Evolutionary conservation across 768 basidiomycete species (phyloP), one percentile per base, ranked within the genome.

Genomic region (Trametopsis cervina): DNA sequence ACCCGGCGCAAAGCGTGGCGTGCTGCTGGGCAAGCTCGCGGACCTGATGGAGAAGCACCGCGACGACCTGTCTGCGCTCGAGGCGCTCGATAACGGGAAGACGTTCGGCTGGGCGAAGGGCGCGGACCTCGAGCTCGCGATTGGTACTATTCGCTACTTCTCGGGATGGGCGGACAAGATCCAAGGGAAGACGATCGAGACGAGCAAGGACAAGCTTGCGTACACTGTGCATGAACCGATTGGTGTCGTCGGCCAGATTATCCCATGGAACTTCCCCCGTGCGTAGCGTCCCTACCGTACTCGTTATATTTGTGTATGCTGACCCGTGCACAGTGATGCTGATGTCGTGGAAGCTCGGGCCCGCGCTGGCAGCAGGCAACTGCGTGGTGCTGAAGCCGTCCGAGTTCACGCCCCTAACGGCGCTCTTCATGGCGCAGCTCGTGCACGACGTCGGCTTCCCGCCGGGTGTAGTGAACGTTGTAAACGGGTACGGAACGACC

Each of bases 91-190:
- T 60, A 81, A 81, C 50, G 78, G 82, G 38, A 83, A 84, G 65
- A 72, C 76, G 2, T 82, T 71, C 58, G 26, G 44, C 9, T 69
- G 65, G 61, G 71, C 80, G 11, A 76, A 69, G 49, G 63, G 58
- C 15, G 63, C 57, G 0, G 87, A 88, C 54, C 60, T 86, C 2
- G 56, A 59, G 0, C 64, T 64, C 45, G 63, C 75, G 0, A 70
- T 82, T 49, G 68, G 63, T 18, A 69, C 70, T 24, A 63, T 91
- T 54, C 72, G 78, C 26, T 95, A 94, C 68, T 97, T 85, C 57
- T 88, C 81, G 36, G 93, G 92, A 15, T 89, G 88, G 82, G 88
- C 90, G 18, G 92, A 93, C 70, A 95, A 94, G 69, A 66, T 85
- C 45, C 69, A 74, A 4, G 89, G 87, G 4, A 77, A 88, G 63